phyloP scores from a whole-genome alignment of 140 eudicot species.

The Anethum foeniculum region DNA sequence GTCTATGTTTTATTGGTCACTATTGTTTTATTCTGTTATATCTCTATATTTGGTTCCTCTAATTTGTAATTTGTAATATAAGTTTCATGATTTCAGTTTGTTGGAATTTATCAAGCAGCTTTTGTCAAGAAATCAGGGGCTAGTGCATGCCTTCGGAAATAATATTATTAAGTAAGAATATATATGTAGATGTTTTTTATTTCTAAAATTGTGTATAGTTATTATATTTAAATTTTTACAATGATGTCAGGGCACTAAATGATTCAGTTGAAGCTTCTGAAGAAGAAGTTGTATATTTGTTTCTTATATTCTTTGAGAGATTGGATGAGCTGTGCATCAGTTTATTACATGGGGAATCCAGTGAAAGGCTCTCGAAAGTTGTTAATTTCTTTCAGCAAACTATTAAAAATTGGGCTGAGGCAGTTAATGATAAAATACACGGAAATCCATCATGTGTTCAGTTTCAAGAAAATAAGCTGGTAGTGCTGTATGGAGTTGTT shows the following conservation, averaged over 20 bases:
- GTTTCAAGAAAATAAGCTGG: slow-evolving; percentile 38
- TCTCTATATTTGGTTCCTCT: not conserved
- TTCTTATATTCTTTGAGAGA: slow-evolving; percentile 52
- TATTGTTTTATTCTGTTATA: not conserved
- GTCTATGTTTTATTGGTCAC: not conserved
- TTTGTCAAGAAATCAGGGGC: slow-evolving; percentile 42
- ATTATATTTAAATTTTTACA: not conserved
- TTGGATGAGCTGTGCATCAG: slow-evolving; percentile 26
- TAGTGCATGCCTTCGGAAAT: slow-evolving; percentile 43
- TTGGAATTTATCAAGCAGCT: slow-evolving; percentile 51
- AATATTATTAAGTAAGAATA: slow-evolving; percentile 42
- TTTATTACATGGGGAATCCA: slow-evolving; percentile 33
- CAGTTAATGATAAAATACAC: slow-evolving; percentile 31
- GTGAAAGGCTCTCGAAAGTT: slow-evolving; percentile 28
- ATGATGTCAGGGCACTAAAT: slow-evolving; percentile 53
- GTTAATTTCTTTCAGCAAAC: slow-evolving; percentile 23
- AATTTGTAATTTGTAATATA: not conserved
- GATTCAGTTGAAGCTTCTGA: slow-evolving; percentile 35
- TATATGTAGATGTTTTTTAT: not conserved
- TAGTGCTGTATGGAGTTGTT: slow-evolving; percentile 66
- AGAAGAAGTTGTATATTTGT: slow-evolving; percentile 55
- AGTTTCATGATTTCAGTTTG: slow-evolving; percentile 45
- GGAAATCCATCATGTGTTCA: slow-evolving; percentile 21
- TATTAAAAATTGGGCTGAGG: slow-evolving; percentile 40
- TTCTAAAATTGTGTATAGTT: not conserved